phyloP scores from a whole-genome alignment of 2,329 filamentous ascomycete species.

The Cladophialophora psammophila region DNA sequence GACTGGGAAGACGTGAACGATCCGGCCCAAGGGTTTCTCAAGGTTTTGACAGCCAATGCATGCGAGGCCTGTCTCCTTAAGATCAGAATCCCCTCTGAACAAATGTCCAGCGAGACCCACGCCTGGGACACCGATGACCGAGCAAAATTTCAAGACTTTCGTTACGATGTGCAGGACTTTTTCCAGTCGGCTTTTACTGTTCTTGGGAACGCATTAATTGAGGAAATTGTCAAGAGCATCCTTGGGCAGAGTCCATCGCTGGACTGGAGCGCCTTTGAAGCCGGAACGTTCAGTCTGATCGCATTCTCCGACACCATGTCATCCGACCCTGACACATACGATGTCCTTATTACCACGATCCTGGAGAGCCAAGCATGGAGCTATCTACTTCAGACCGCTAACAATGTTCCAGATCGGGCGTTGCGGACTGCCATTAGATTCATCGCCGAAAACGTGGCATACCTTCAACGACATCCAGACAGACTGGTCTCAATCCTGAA shows the following conservation, averaged over 20 bases:
- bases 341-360: constrained; percentile 52
- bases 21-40: constrained; percentile 35
- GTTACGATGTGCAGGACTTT: constrained; percentile 56
- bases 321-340: constrained; percentile 52
- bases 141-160: constrained; percentile 52
- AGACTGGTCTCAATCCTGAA: constrained; percentile 52
- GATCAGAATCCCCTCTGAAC: constrained; percentile 41
- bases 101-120: constrained; percentile 37
- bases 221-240: constrained; percentile 51
- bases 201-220: constrained; percentile 51
- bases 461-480: constrained; percentile 53
- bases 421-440: constrained; percentile 53
- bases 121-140: constrained; percentile 53
- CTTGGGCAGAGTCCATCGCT: constrained; percentile 44
- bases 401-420: constrained; percentile 46
- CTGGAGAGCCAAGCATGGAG: constrained; percentile 42
- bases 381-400: constrained; percentile 47
- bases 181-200: constrained; percentile 53
- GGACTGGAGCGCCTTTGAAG: constrained; percentile 55
- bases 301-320: constrained; percentile 55
- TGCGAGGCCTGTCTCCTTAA: constrained; percentile 38
- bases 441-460: constrained; percentile 53
- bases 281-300: constrained; percentile 53
- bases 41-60: constrained; percentile 28
- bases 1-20: constrained; percentile 49